Percentiles rank a stretch among this genome's conserved stretches.
Conservation (phyloP, 2,329 filamentous ascomycete species). For the Aureobasidium pullulans region DNA sequence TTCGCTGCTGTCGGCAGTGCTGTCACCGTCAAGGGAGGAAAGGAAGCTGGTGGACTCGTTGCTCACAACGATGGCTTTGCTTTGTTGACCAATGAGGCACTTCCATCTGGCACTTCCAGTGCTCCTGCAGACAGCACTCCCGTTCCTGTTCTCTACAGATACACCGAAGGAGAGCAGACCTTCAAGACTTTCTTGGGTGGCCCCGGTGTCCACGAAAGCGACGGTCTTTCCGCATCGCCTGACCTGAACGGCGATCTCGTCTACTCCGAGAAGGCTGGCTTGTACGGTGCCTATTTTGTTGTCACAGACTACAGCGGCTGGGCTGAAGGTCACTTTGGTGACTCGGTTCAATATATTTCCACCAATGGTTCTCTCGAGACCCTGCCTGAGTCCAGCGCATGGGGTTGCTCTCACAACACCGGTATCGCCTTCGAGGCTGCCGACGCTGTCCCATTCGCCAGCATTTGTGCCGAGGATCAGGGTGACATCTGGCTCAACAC, state of each 20-base stretch:
- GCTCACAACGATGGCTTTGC: constrained; percentile 58
- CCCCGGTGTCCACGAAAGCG: constrained; percentile 42
- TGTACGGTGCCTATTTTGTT: constrained; percentile 57
- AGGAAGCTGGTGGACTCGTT: constrained; percentile 54
- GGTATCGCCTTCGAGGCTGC: constrained; percentile 57
- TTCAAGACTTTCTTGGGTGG: constrained; percentile 56
- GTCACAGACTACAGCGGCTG: constrained; percentile 51
- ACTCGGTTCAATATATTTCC: constrained; percentile 47
- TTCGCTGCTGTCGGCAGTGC: constrained; percentile 47
- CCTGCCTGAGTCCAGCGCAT: constrained; percentile 47
- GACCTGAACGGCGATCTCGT: constrained; percentile 58
- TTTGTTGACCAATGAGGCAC: constrained; percentile 51
- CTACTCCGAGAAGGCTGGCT: constrained; percentile 47
- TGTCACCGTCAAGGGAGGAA: constrained; percentile 46
- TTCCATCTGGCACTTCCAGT: constrained; percentile 44
- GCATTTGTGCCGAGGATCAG: constrained; percentile 55
- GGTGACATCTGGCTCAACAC: constrained; percentile 60
- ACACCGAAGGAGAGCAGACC: constrained; percentile 46
- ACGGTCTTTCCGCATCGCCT: constrained; percentile 45
- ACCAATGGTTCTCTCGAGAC: constrained; percentile 42
- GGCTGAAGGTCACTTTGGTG: constrained; percentile 52
- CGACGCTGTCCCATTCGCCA: constrained; percentile 51
- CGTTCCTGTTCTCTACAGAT: constrained; percentile 53
- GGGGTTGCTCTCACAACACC: constrained; percentile 59
- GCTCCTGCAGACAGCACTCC: constrained; percentile 43